A percentile compares a stretch with the other conserved stretches of the same genome.
Evolutionary conservation across 192 early-diverging fungal genomes (phyloP).

Genomic region (Coemansia sp.): DNA sequence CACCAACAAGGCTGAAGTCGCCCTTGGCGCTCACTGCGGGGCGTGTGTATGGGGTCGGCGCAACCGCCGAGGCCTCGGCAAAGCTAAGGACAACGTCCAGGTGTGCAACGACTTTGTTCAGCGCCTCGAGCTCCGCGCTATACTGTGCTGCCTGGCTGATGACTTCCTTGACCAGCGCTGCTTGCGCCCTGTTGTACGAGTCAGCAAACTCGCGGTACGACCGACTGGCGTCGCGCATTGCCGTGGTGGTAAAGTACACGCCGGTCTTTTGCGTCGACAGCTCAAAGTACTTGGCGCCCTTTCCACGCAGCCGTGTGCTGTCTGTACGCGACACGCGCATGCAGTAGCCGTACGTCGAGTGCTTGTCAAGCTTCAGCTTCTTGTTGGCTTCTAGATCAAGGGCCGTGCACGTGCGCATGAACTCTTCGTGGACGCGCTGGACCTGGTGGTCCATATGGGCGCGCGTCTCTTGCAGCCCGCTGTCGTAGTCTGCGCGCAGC

Average conservation of each 20-base stretch:
- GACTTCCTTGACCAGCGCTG: conserved; percentile 79
- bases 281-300: conserved; percentile 72
- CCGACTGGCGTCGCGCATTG: conserved; percentile 63
- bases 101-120: conserved; percentile 76
- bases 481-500: conserved; percentile 84
- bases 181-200: conserved; percentile 71
- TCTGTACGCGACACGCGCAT: conserved; percentile 77
- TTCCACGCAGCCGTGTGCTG: conserved; percentile 66
- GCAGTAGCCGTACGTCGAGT: conserved; percentile 79
- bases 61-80: conserved; percentile 80
- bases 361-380: conserved; percentile 89
- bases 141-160: conserved; percentile 86
- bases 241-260: conserved; percentile 80
- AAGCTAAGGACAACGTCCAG: conserved; percentile 88
- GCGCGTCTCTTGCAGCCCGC: conserved; percentile 44
- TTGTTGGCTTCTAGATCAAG: conserved; percentile 79
- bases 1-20: conserved; percentile 64
- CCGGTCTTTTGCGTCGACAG: conserved; percentile 86
- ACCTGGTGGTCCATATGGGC: conserved; percentile 57
- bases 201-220: conserved; percentile 60
- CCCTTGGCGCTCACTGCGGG: conserved; percentile 65
- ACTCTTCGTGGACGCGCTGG: conserved; percentile 63
- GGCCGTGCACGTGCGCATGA: conserved; percentile 56
- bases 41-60: conserved; percentile 81
- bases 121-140: conserved; percentile 73